A percentile compares a stretch with the other conserved stretches of the same genome.
phyloP scores from a whole-genome alignment of 306 rosid genomes.

The Prunus persica region Prunus_persica_NCBIv2 NC_034013.1:10007001-10007500 shows the following conservation, averaged over 20 bases:
- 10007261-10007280: conserved; percentile 31
- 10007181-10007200: conserved; percentile 33
- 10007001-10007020: not conserved
- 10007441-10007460: not conserved
- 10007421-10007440: not conserved
- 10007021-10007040: not conserved
- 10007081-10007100: not conserved
- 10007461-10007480: not conserved
- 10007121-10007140: not conserved
- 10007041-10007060: not conserved
- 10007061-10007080: not conserved
- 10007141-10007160: not conserved
- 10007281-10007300: conserved; percentile 53
- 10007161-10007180: not conserved
- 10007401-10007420: not conserved
- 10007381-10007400: conserved; percentile 25
- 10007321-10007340: conserved; percentile 23
- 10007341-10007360: conserved; percentile 56
- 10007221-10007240: conserved; percentile 64
- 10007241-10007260: conserved; percentile 52
- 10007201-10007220: conserved; percentile 66
- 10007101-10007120: not conserved
- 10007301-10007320: conserved; percentile 45
- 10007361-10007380: conserved; percentile 35
- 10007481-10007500: not conserved